phyloP scores from a whole-genome alignment of 108 stramenopile genomes.

The Nitzschia sp. region DNA sequence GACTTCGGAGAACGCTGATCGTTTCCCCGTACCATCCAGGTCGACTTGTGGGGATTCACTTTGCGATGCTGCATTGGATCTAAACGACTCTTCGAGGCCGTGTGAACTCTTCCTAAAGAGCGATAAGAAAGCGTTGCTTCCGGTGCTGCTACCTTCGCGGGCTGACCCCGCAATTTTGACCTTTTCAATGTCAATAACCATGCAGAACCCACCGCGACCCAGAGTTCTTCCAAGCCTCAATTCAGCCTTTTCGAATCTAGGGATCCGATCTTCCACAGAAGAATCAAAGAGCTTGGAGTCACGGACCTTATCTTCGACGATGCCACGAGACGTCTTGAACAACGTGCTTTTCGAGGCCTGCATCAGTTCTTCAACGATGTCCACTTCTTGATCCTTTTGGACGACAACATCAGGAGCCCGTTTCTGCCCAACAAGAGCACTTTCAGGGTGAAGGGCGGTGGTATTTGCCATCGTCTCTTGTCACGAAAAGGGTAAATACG shows the following conservation, averaged over 20 bases:
- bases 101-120: background rate
- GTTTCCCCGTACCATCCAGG: background rate
- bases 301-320: conserved; percentile 14
- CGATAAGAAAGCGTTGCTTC: background rate
- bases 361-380: background rate
- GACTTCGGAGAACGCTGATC: background rate
- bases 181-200: background rate
- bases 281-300: conserved; percentile 9
- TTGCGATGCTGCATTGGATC: background rate
- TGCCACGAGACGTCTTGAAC: background rate
- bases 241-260: conserved; percentile 36
- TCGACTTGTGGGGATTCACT: background rate
- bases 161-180: background rate
- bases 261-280: background rate
- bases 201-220: conserved; percentile 11
- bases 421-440: too few relatives aligned
- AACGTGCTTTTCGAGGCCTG: background rate
- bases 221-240: conserved; percentile 14
- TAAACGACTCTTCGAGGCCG: background rate
- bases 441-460: too few relatives aligned
- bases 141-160: background rate
- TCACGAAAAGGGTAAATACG: too few relatives aligned
- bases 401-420: too few relatives aligned
- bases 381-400: too few relatives aligned
- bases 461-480: too few relatives aligned